These are phyloP conservation scores for Phaeotremella skinneri DNA, from an alignment of 768 basidiomycete species.

Conservation along the genomic window DNA sequence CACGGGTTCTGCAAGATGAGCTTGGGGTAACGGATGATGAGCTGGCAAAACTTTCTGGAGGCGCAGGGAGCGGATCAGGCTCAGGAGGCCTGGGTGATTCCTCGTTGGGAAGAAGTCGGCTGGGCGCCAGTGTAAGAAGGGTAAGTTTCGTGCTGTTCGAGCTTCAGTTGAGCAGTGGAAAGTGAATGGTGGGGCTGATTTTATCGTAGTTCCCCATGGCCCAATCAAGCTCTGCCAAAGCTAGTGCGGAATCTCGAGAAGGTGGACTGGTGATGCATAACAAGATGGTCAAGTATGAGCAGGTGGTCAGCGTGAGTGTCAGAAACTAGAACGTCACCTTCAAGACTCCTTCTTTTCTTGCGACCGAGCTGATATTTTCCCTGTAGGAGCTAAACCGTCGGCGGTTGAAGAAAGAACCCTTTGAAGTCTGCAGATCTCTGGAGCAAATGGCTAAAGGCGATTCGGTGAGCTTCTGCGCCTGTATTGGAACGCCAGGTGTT, in stretches of 20 bases:
- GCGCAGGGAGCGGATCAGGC: constrained; percentile 1
- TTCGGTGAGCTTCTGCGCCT: constrained; percentile 21
- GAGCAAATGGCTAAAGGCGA: constrained; percentile 42
- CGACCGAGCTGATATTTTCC: neutral
- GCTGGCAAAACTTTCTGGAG: constrained; percentile 19
- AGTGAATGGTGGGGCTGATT: constrained; percentile 3
- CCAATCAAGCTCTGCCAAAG: constrained; percentile 22
- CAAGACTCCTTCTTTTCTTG: constrained; percentile 5
- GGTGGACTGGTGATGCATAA: constrained; percentile 46
- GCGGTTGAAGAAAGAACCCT: constrained; percentile 35
- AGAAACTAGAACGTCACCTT: constrained; percentile 62
- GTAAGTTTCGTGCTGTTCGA: constrained; percentile 17
- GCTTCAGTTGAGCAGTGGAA: neutral
- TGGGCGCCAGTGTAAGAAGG: constrained; percentile 38
- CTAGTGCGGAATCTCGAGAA: constrained; percentile 26
- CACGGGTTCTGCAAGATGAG: constrained; percentile 41
- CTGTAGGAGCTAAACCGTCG: constrained; percentile 38
- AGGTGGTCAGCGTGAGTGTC: constrained; percentile 72
- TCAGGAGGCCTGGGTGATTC: constrained; percentile 16
- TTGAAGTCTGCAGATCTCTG: constrained; percentile 42
- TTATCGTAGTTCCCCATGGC: constrained; percentile 38
- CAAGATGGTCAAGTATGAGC: constrained; percentile 85
- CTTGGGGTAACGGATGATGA: constrained; percentile 47
- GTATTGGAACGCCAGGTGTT: neutral
- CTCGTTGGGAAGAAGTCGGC: constrained; percentile 29